Evolutionary conservation across 805 yeast genomes (phyloP), one percentile per base, ranked within the genome.

Genomic region (Candida maesae): DNA sequence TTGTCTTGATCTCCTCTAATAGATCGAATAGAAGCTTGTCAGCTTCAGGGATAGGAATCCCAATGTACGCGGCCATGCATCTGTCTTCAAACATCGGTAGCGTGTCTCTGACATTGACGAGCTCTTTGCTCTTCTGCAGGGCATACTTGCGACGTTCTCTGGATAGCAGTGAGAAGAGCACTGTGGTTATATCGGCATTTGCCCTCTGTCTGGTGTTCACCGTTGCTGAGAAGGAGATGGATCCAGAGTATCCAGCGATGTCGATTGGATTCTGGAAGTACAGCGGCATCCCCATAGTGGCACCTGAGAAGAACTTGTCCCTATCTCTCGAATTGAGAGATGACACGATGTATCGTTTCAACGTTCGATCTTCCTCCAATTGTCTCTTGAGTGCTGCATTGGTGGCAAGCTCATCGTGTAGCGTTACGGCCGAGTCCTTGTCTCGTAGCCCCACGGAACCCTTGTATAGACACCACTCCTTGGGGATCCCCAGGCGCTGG

Each of bases 401-500:
- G 29, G 18, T 26, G 12, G 12, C 11, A n/a, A 21, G 20, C 21
- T 41, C 34, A 4, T 25, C 29, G 9, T 16, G 6, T 13, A 39
- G 25, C 14, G 42, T 39, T 14, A 26, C 31, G 18, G 25, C 21
- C 4, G 44, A 36, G 30, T 36, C 40, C 34, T 35, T 35, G 18
- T 35, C 39, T 11, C 26, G 31, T 14, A 36, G 37, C 7, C 40
- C 44, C 11, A 33, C 39, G 16, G 33, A 20, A 11, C 33, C 30
- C 16, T 32, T 25, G 26, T 41, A 41, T 12, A 41, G 21, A 23
- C 44, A 41, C 37, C 32, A 33, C 17, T 41, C 40, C 11, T 19
- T 17, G 8, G 44, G 44, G 19, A 41, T 41, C 7, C 27, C 17
- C 13, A 41, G 40, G 15, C 32, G 28, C 15, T 20, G 11, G 17